phyloP scores from a whole-genome alignment of 2,329 filamentous ascomycete species.

The Scedosporium boydii region DNA sequence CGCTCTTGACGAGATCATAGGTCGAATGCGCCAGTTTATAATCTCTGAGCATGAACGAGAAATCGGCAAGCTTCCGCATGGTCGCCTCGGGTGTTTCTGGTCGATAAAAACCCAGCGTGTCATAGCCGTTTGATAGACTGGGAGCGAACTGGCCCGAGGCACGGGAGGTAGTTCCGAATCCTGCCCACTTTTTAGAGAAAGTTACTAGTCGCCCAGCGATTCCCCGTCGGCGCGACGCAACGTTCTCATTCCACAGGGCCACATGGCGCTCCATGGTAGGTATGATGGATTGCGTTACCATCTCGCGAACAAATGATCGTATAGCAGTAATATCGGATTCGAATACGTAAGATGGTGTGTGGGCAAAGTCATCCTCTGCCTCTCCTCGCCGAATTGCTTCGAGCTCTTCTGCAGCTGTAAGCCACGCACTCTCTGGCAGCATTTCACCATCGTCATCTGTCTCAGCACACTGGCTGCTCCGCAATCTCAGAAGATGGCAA shows the following conservation, averaged over 20 bases:
- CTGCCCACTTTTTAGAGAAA: slow-evolving; percentile 80
- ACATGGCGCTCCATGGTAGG: slow-evolving; percentile 93
- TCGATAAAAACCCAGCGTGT: slow-evolving; percentile 70
- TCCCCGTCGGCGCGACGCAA: slow-evolving; percentile 80
- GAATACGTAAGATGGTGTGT: slow-evolving; percentile 71
- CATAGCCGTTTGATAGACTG: slow-evolving; percentile 58
- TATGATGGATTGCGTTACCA: slow-evolving; percentile 89
- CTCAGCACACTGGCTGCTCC: slow-evolving; percentile 75
- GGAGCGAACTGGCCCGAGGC: slow-evolving; percentile 23
- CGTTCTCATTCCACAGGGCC: slow-evolving; percentile 92
- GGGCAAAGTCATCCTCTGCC: slow-evolving; percentile 55
- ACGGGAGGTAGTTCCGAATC: slow-evolving; percentile 62
- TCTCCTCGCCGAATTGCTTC: slow-evolving; percentile 61
- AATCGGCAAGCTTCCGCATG: slow-evolving; percentile 89
- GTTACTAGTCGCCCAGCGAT: slow-evolving; percentile 91
- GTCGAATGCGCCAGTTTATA: slow-evolving; percentile 88
- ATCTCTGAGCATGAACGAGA: slow-evolving; percentile 92
- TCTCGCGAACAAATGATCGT: slow-evolving; percentile 81
- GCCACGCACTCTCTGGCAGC: slow-evolving; percentile 78
- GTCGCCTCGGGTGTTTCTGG: slow-evolving; percentile 80
- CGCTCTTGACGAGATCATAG: slow-evolving; percentile 79
- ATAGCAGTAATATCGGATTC: slow-evolving; percentile 88
- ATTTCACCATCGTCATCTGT: slow-evolving; percentile 86
- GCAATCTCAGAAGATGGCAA: slow-evolving; percentile 80
- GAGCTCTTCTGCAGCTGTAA: slow-evolving; percentile 78